phyloP scores from a whole-genome alignment of 2,329 filamentous ascomycete species.

The Fusarium lyarnte region DNA sequence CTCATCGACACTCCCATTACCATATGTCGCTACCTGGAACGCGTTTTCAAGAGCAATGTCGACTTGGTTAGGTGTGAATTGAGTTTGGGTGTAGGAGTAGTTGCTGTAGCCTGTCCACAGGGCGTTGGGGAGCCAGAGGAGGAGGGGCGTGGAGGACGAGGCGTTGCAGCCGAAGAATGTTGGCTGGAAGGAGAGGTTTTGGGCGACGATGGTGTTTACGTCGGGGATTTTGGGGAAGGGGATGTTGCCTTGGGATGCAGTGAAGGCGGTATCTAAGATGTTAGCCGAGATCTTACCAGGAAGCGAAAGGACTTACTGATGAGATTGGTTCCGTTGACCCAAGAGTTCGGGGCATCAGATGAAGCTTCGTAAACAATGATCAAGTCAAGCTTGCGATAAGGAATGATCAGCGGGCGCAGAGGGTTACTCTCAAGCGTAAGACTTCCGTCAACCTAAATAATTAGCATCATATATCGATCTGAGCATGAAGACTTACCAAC shows the following conservation, averaged over 20 bases:
- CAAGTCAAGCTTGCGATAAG: constrained; percentile 41
- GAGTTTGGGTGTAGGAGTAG: constrained; percentile 35
- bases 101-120: constrained; percentile 44
- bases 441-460: constrained; percentile 43
- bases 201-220: constrained; percentile 40
- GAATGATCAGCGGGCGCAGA: constrained; percentile 43
- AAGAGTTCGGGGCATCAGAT: constrained; percentile 35
- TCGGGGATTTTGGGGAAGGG: constrained; percentile 43
- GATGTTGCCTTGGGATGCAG: constrained; percentile 39
- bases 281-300: not conserved
- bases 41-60: constrained; percentile 65
- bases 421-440: constrained; percentile 45
- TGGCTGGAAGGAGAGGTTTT: constrained; percentile 40
- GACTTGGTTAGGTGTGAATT: constrained; percentile 41
- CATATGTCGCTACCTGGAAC: constrained; percentile 80
- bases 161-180: constrained; percentile 45
- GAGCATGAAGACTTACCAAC: constrained; percentile 15
- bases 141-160: constrained; percentile 30
- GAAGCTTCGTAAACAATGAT: constrained; percentile 48
- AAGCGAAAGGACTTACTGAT: constrained; percentile 17
- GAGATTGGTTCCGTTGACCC: constrained; percentile 44
- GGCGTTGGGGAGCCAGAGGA: constrained; percentile 45
- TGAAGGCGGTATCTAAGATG: constrained; percentile 16
- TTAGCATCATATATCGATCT: not conserved
- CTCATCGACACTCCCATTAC: constrained; percentile 74